These are phyloP conservation scores for Diaporthe australafricana DNA, from an alignment of 2,329 filamentous ascomycete species.

Conservation along the genomic window DNA sequence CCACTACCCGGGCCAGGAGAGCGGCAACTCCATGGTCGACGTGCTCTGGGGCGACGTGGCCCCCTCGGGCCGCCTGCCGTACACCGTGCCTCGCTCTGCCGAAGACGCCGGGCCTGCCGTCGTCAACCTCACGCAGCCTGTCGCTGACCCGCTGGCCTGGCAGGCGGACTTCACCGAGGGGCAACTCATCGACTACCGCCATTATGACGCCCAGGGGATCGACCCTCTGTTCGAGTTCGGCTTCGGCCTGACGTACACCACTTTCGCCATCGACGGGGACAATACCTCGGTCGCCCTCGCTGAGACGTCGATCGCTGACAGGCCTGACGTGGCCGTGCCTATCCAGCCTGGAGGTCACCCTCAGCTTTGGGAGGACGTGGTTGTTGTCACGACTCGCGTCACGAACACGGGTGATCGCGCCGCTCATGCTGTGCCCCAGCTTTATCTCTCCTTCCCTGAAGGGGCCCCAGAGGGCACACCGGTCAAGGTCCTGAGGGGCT, in stretches of 20 bases:
- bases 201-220: constrained; percentile 61
- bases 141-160: constrained; percentile 48
- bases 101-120: constrained; percentile 48
- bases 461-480: constrained; percentile 4
- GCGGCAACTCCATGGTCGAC: constrained; percentile 69
- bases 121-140: constrained; percentile 59
- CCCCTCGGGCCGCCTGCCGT: constrained; percentile 69
- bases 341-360: background rate
- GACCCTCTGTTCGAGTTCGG: constrained; percentile 66
- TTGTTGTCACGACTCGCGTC: background rate
- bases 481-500: background rate
- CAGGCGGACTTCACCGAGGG: constrained; percentile 64
- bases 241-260: constrained; percentile 63
- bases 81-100: constrained; percentile 66
- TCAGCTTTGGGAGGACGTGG: background rate
- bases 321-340: background rate
- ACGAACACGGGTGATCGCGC: background rate
- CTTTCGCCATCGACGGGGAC: background rate
- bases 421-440: constrained; percentile 15
- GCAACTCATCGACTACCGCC: constrained; percentile 66
- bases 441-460: constrained; percentile 20
- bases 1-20: constrained; percentile 70
- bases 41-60: constrained; percentile 70
- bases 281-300: constrained; percentile 43
- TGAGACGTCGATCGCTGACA: constrained; percentile 40